A percentile compares a stretch with the other conserved stretches of the same genome.
Evolutionary conservation across 2,329 filamentous ascomycete species (phyloP).

Genomic region (Fusarium liriodendri): DNA sequence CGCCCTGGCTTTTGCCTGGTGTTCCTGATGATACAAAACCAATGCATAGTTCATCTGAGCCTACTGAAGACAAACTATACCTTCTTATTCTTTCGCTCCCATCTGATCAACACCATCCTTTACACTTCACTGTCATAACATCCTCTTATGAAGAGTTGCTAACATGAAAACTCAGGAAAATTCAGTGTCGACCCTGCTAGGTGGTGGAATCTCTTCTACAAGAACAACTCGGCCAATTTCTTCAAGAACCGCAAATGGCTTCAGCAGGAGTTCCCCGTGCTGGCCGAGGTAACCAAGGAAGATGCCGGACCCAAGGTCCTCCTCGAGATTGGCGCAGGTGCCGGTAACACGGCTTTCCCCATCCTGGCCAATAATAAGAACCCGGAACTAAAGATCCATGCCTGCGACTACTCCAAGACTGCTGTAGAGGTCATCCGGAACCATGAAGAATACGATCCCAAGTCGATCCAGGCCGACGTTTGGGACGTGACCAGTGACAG

Average conservation of each 20-base stretch:
- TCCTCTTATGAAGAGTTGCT: slow-evolving; percentile 46
- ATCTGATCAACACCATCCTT: slow-evolving; percentile 63
- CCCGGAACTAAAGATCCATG: slow-evolving; percentile 82
- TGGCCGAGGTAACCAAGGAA: slow-evolving; percentile 78
- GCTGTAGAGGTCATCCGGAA: slow-evolving; percentile 92
- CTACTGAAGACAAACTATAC: slow-evolving; percentile 71
- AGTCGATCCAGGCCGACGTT: slow-evolving; percentile 86
- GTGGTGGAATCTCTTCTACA: slow-evolving; percentile 99
- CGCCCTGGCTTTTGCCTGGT: slow-evolving; percentile 43
- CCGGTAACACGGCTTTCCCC: slow-evolving; percentile 96
- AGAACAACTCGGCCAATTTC: slow-evolving; percentile 96
- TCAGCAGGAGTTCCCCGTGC: slow-evolving; percentile 91
- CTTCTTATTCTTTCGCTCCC: slow-evolving; percentile 77
- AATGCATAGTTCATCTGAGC: slow-evolving; percentile 80
- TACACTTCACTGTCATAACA: slow-evolving; percentile 30
- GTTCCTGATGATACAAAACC: slow-evolving; percentile 67
- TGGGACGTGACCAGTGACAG: slow-evolving; percentile 86
- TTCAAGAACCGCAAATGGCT: slow-evolving; percentile 99
- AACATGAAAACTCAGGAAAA: slow-evolving; percentile 66
- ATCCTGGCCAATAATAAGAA: slow-evolving; percentile 88
- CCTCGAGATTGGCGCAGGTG: slow-evolving; percentile 93
- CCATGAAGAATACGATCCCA: slow-evolving; percentile 79
- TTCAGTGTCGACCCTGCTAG: slow-evolving; percentile 93
- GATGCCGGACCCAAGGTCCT: slow-evolving; percentile 77
- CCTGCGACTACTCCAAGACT: slow-evolving; percentile 95